Evolutionary conservation across 495 filamentous ascomycete genomes (phyloP).

Genomic region (Penicillium bovifimosum): DNA sequence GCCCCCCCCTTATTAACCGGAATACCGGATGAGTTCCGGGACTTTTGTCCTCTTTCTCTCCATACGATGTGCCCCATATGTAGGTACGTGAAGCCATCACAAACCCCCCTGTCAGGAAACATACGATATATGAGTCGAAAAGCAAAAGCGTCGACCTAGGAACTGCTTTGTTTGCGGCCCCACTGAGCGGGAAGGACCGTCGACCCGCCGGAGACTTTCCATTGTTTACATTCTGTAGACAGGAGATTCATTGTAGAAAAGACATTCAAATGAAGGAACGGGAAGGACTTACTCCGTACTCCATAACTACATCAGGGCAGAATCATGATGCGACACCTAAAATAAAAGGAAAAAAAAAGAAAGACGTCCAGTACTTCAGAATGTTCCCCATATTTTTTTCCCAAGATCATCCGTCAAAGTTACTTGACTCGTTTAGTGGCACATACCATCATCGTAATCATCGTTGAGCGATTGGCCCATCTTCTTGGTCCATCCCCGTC

Average conservation of each 20-base stretch:
- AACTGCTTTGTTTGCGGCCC: constrained; percentile 3
- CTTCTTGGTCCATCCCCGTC: neutral
- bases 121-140: neutral
- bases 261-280: neutral
- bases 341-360: neutral
- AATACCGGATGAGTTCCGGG: neutral
- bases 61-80: neutral
- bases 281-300: too few species aligned
- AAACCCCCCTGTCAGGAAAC: neutral
- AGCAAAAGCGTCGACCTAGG: neutral
- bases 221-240: neutral
- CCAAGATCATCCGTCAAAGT: neutral
- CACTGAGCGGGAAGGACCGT: constrained; percentile 5
- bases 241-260: neutral
- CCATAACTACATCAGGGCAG: neutral
- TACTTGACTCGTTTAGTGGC: neutral
- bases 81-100: neutral
- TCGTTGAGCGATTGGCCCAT: neutral
- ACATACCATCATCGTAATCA: neutral
- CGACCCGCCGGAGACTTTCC: neutral
- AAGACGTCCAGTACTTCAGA: neutral
- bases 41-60: neutral
- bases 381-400: constrained; percentile 2
- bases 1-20: neutral
- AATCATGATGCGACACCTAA: neutral